phyloP scores from a whole-genome alignment of 2,329 filamentous ascomycete species.

The Colletotrichum sp. region DNA sequence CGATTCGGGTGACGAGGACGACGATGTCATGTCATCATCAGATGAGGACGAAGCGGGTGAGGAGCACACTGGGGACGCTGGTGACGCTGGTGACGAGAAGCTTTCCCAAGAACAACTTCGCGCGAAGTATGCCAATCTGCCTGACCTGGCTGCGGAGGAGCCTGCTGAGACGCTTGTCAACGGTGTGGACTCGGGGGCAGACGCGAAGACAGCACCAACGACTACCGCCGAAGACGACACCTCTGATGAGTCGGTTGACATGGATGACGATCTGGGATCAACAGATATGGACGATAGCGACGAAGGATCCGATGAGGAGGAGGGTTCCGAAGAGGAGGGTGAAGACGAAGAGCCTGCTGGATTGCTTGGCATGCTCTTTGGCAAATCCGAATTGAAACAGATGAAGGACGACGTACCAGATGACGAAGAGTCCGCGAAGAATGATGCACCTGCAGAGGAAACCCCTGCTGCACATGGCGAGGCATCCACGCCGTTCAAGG shows the following conservation, averaged over 20 bases:
- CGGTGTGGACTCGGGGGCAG: conserved; percentile 12
- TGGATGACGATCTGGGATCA: conserved; percentile 70
- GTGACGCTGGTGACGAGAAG: conserved; percentile 61
- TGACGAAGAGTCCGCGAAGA: conserved; percentile 25
- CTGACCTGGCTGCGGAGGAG: conserved; percentile 42
- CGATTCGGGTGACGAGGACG: conserved; percentile 41
- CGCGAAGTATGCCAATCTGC: conserved; percentile 71
- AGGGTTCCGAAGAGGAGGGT: conserved; percentile 27
- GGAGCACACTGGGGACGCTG: conserved; percentile 33
- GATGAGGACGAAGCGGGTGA: conserved; percentile 66
- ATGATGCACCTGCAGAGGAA: conserved; percentile 11
- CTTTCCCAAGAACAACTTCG: conserved; percentile 72
- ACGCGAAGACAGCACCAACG: background rate
- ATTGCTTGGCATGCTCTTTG: conserved; percentile 62
- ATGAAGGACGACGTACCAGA: conserved; percentile 43
- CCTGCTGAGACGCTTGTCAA: conserved; percentile 23
- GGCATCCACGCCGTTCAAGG: conserved; percentile 7
- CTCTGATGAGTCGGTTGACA: conserved; percentile 69
- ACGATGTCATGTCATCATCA: conserved; percentile 61
- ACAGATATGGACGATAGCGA: conserved; percentile 54
- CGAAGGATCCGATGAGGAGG: conserved; percentile 49
- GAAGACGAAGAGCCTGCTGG: conserved; percentile 49
- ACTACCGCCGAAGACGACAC: conserved; percentile 49
- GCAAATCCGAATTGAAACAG: conserved; percentile 60
- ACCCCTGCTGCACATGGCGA: background rate